Evolutionary conservation across 225 moss, liverwort and hornwort genomes (phyloP).

Genomic region (Polytrichum formosum): DNA sequence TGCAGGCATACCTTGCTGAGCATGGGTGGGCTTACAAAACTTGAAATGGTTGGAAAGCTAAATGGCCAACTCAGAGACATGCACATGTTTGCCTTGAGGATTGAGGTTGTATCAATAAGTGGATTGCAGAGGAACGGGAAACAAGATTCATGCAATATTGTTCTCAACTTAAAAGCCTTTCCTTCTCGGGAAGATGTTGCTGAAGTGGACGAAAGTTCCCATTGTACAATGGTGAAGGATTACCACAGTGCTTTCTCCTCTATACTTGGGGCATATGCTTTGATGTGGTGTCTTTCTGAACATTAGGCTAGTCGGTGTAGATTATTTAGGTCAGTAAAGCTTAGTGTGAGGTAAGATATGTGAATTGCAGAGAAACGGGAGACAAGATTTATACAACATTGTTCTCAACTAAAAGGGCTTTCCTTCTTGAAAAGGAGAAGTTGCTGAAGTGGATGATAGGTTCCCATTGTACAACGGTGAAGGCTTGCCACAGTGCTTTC

Average conservation of each 20-base stretch:
- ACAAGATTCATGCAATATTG: neutral
- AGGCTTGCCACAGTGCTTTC: neutral
- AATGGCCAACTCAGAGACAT: neutral
- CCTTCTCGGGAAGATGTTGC: conserved; percentile 2
- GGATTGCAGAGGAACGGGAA: neutral
- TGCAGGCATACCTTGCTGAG: conserved; percentile 55
- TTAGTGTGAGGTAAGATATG: conserved; percentile 12
- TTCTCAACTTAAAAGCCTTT: neutral
- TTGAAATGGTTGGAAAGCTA: conserved; percentile 5
- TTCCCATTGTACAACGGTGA: conserved; percentile 25
- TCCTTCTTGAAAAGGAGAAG: conserved; percentile 3
- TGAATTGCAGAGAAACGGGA: neutral
- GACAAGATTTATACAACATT: neutral
- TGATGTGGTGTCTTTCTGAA: too few relatives aligned
- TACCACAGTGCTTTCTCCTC: neutral
- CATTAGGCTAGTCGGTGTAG: neutral
- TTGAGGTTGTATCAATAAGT: neutral
- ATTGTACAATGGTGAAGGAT: conserved; percentile 25
- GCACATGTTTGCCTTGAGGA: too few relatives aligned
- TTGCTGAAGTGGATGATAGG: neutral
- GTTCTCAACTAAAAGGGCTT: neutral
- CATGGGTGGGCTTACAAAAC: conserved; percentile 83
- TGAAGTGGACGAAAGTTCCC: neutral
- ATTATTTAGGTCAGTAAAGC: neutral
- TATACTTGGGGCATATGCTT: neutral